phyloP scores from a whole-genome alignment of 345 rosid genomes.

The Lumnitzera littorea region DNA sequence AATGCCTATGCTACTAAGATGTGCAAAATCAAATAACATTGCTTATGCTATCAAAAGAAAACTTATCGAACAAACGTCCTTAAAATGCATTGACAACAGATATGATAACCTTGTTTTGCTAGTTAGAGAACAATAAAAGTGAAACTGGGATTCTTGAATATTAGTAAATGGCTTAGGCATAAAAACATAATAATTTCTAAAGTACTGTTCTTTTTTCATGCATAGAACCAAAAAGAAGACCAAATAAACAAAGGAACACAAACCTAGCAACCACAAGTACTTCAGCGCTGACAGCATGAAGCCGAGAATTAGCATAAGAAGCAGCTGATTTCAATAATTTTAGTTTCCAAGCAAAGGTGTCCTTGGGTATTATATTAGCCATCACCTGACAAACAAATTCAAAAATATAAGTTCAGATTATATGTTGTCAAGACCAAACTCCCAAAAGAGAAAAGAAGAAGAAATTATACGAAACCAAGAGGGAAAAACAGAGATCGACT shows the following conservation, averaged over 20 bases:
- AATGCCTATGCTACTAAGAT: background rate
- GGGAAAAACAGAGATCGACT: too few relatives aligned
- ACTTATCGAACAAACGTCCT: background rate
- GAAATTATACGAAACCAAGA: too few relatives aligned
- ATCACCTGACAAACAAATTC: slow-evolving; percentile 16
- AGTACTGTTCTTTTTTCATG: background rate
- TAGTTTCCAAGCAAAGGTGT: slow-evolving; percentile 32
- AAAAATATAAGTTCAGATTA: too few relatives aligned
- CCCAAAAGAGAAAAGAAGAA: too few relatives aligned
- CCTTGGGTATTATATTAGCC: slow-evolving; percentile 24
- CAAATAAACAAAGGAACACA: background rate
- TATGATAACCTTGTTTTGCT: background rate
- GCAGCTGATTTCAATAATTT: slow-evolving; percentile 44
- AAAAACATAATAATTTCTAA: background rate
- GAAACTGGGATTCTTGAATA: background rate
- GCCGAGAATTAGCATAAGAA: slow-evolving; percentile 42
- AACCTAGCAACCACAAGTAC: slow-evolving; percentile 58
- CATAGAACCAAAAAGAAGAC: background rate
- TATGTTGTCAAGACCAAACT: background rate
- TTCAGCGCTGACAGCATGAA: slow-evolving; percentile 47
- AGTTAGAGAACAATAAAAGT: background rate
- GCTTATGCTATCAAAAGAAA: background rate
- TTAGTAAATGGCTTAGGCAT: background rate
- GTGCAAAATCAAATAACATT: background rate
- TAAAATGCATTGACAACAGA: background rate